Conservation (phyloP, 768 basidiomycete genomes). For the Boletus insuetus region DNA sequence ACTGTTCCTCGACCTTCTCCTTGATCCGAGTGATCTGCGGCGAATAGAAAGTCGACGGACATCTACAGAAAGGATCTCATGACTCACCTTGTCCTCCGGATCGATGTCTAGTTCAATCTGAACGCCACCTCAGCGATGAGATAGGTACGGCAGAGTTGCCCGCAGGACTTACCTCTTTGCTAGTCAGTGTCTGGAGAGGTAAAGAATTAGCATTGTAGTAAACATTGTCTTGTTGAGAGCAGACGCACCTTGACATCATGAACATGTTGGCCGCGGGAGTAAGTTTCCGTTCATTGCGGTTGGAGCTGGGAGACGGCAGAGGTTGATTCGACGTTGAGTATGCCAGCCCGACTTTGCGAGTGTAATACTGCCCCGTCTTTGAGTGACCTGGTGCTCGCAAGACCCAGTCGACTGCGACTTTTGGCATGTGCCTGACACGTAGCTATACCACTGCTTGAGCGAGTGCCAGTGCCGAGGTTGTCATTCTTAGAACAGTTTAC, state of each 20-base stretch:
- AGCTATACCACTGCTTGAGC: no score
- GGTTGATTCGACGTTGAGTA: no score
- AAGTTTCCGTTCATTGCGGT: no score
- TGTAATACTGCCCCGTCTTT: no score
- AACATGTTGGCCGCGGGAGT: no score
- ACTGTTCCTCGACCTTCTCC: conserved; percentile 98
- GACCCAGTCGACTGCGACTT: no score
- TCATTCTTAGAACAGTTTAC: no score
- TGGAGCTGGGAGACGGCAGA: no score
- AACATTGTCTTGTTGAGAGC: background rate
- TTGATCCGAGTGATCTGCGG: conserved; percentile 87
- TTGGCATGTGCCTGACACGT: no score
- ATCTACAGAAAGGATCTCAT: background rate
- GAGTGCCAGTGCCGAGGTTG: no score
- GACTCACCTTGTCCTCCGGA: conserved; percentile 73
- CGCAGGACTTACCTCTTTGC: conserved; percentile 75
- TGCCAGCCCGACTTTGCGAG: no score
- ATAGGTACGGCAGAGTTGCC: background rate
- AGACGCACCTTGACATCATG: conserved; percentile 22
- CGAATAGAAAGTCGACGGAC: background rate
- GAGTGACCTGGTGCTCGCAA: no score
- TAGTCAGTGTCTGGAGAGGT: conserved; percentile 54
- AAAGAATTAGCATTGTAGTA: background rate
- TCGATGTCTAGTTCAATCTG: conserved; percentile 97
- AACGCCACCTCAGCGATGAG: conserved; percentile 8